These are phyloP conservation scores for Solanum tarapatanum DNA, from an alignment of 257 asterid genomes.

Conservation along the genomic window DNA sequence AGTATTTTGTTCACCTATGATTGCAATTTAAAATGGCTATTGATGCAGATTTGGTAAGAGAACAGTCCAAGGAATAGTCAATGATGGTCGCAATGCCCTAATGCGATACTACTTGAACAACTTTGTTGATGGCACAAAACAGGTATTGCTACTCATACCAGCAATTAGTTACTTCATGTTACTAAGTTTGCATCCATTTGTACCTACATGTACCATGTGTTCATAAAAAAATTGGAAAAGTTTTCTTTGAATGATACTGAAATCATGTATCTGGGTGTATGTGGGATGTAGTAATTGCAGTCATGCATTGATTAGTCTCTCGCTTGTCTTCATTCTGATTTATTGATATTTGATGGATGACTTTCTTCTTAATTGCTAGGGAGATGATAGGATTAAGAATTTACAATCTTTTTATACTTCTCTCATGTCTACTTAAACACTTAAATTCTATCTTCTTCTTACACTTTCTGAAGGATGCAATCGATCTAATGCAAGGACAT, in stretches of 20 bases:
- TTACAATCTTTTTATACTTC: background rate
- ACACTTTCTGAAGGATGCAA: slow-evolving; percentile 52
- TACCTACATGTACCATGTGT: background rate
- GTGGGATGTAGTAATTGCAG: background rate
- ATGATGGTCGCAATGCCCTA: slow-evolving; percentile 63
- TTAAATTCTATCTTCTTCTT: background rate
- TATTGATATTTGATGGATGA: background rate
- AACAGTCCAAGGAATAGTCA: slow-evolving; percentile 57
- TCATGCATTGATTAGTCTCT: background rate
- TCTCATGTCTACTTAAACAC: background rate
- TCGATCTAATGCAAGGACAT: slow-evolving; percentile 79
- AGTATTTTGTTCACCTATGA: background rate
- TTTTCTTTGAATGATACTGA: background rate
- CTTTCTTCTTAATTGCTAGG: background rate
- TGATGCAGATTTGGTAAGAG: slow-evolving; percentile 61
- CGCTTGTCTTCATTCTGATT: background rate
- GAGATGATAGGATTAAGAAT: background rate
- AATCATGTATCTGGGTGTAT: background rate
- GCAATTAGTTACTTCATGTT: background rate
- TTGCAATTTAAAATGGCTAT: background rate
- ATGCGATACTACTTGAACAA: slow-evolving; percentile 88
- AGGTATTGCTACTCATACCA: slow-evolving; percentile 36
- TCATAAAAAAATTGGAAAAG: background rate
- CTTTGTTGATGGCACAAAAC: slow-evolving; percentile 86
- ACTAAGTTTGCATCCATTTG: background rate